Evolutionary conservation across 805 yeast species (phyloP).

Genomic region (Ogataea methylovora): DNA sequence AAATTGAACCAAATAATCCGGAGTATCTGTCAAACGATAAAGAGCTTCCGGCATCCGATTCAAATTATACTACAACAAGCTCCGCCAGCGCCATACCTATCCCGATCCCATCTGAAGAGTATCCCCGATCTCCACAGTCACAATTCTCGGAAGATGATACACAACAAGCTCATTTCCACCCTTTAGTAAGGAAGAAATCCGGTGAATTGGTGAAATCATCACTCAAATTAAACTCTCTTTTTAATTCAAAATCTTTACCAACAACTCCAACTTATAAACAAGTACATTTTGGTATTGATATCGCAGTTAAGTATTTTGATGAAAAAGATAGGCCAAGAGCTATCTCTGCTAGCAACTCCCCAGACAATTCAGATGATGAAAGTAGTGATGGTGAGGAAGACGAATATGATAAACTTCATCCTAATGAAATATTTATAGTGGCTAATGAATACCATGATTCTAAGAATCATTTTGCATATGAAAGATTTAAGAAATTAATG

Average conservation of each 20-base stretch:
- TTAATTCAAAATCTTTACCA: conserved; percentile 34
- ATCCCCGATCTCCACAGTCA: too few relatives aligned
- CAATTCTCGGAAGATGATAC: conserved; percentile 2
- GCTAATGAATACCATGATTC: conserved; percentile 12
- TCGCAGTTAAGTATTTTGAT: conserved; percentile 66
- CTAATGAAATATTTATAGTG: conserved; percentile 6
- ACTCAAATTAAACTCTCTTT: conserved; percentile 36
- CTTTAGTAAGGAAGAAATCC: conserved; percentile 69
- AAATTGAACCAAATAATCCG: too few relatives aligned
- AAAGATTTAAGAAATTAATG: conserved; percentile 14
- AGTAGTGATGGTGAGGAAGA: conserved; percentile 14
- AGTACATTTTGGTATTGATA: conserved; percentile 79
- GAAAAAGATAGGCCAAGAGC: conserved; percentile 70
- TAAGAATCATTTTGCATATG: conserved; percentile 8
- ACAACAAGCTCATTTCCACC: conserved; percentile 15
- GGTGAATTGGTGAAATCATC: conserved; percentile 84
- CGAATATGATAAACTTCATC: conserved; percentile 2
- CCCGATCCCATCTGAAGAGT: neutral
- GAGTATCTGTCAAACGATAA: too few relatives aligned
- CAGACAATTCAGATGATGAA: conserved; percentile 29
- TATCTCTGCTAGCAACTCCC: conserved; percentile 63
- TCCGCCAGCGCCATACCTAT: neutral
- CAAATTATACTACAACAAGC: too few relatives aligned
- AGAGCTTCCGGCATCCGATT: too few relatives aligned
- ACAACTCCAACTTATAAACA: conserved; percentile 56